Conservation (phyloP, 2,329 filamentous ascomycete species). For the Scedosporium minutisporum region DNA sequence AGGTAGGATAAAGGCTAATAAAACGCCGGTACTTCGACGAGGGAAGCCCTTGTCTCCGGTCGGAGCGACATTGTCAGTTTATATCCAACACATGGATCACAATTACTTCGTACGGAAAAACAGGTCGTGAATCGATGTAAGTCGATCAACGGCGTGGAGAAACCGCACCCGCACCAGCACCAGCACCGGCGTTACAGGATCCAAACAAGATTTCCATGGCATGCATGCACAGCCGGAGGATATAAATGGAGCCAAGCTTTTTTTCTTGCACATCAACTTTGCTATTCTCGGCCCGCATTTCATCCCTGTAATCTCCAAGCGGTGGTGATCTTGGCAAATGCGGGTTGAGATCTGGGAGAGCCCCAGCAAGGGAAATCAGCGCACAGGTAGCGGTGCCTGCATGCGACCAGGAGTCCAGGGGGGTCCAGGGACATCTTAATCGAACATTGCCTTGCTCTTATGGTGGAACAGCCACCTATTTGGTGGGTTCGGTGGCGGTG, state of each 20-base stretch:
- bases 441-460: too few relatives aligned
- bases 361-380: too few relatives aligned
- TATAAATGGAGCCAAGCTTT: neutral
- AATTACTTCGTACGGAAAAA: neutral
- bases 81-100: neutral
- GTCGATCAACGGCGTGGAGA: neutral
- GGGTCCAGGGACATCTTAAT: too few relatives aligned
- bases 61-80: neutral
- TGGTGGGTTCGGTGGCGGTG: too few relatives aligned
- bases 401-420: too few relatives aligned
- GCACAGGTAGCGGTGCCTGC: too few relatives aligned
- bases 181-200: neutral
- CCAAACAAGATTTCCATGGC: neutral
- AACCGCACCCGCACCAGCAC: neutral
- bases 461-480: too few relatives aligned
- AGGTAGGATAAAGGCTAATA: neutral
- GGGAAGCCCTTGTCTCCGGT: neutral
- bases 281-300: neutral
- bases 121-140: neutral
- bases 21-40: neutral
- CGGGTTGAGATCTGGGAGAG: neutral
- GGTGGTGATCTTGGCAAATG: neutral
- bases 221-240: neutral
- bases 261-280: neutral
- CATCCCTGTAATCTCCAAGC: neutral